phyloP scores from a whole-genome alignment of 768 basidiomycete species.

The Royoungia palumana region DNA sequence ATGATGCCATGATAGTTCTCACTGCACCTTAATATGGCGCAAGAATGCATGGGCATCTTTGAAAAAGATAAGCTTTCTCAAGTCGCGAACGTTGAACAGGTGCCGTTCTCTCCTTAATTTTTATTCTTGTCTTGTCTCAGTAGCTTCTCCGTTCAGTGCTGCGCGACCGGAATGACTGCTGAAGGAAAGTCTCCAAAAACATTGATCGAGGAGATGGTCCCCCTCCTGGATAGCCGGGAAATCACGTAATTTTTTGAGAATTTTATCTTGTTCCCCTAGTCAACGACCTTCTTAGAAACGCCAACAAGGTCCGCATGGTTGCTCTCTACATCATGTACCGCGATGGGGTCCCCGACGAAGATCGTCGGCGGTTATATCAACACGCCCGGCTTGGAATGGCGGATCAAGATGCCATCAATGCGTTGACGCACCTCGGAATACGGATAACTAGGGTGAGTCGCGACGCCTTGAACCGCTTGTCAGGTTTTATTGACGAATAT shows the following conservation, averaged over 20 bases:
- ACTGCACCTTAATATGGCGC: conserved; percentile 93
- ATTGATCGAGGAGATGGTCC: conserved; percentile 98
- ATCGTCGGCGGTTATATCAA: conserved; percentile 89
- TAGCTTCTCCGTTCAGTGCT: conserved; percentile 56
- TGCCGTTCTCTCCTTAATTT: conserved; percentile 15
- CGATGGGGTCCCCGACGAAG: conserved; percentile 98
- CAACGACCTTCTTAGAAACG: conserved; percentile 50
- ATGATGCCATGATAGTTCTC: conserved; percentile 67
- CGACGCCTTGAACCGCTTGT: not conserved
- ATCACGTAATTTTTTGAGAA: conserved; percentile 56
- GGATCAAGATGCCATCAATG: conserved; percentile 93
- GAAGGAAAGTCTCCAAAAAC: conserved; percentile 95
- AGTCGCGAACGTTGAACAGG: conserved; percentile 91
- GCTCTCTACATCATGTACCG: conserved; percentile 92
- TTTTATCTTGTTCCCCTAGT: not conserved
- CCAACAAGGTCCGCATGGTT: conserved; percentile 94
- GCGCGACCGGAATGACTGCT: conserved; percentile 86
- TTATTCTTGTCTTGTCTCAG: not conserved
- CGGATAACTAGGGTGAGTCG: conserved; percentile 74
- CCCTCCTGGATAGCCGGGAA: conserved; percentile 81
- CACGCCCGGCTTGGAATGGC: conserved; percentile 84
- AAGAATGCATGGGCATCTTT: conserved; percentile 94
- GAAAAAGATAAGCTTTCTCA: conserved; percentile 81
- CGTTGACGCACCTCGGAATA: conserved; percentile 76
- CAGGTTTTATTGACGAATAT: not conserved